Evolutionary conservation across 2,329 filamentous ascomycete species (phyloP).

Genomic region (Beauveria bassiana): DNA sequence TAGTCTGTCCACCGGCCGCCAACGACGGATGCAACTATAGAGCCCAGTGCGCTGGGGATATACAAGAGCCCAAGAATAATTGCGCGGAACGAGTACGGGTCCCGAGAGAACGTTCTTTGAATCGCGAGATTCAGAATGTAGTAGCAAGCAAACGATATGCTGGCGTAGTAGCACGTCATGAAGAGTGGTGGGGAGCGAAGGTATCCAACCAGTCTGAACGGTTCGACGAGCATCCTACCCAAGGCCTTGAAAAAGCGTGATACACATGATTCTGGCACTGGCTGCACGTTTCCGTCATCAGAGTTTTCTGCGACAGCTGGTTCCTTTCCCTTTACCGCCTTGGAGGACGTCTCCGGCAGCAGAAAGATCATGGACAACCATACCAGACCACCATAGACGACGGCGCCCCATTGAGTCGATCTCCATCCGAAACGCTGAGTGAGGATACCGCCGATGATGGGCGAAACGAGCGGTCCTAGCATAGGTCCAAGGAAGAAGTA

Average conservation of each 20-base stretch:
- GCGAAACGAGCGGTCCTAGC: slow-evolving; percentile 64
- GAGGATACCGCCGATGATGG: slow-evolving; percentile 70
- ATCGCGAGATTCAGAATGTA: not conserved
- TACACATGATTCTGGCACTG: not conserved
- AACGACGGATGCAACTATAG: not conserved
- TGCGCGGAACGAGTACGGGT: not conserved
- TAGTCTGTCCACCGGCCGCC: not conserved
- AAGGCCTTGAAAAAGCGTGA: not conserved
- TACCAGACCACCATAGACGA: slow-evolving; percentile 58
- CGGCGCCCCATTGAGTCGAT: slow-evolving; percentile 70
- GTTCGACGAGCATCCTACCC: not conserved
- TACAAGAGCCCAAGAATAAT: not conserved
- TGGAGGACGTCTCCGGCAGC: slow-evolving; percentile 1
- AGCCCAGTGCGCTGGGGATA: not conserved
- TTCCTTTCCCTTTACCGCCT: not conserved
- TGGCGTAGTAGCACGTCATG: not conserved
- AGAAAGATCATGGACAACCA: slow-evolving; percentile 49
- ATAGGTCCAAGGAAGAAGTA: slow-evolving; percentile 76
- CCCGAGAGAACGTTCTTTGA: not conserved
- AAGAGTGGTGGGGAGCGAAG: not conserved
- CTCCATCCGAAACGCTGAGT: slow-evolving; percentile 64
- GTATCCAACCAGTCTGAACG: not conserved
- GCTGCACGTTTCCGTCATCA: not conserved
- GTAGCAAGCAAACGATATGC: not conserved
- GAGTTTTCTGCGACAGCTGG: not conserved